Conservation (phyloP, 345 rosid genomes). For the Microcos paniculata region DNA sequence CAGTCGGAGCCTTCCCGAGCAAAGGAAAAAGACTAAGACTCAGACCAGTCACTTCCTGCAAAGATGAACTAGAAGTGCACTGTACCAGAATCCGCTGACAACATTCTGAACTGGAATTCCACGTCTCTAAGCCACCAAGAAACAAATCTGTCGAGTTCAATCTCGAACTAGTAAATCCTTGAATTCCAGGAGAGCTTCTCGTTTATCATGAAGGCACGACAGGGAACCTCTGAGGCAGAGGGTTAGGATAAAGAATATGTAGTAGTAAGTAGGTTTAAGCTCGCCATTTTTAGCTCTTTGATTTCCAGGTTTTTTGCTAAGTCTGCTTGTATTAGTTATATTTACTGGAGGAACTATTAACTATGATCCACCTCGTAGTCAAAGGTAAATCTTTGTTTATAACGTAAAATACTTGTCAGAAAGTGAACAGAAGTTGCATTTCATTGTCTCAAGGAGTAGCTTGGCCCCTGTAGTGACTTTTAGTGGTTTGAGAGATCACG, state of each 20-base stretch:
- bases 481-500: background rate
- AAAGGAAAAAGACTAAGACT: conserved; percentile 2
- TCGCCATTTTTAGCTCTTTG: background rate
- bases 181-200: conserved; percentile 27
- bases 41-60: conserved; percentile 12
- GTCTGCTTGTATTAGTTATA: background rate
- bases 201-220: conserved; percentile 22
- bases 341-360: background rate
- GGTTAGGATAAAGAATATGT: background rate
- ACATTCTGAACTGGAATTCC: conserved; percentile 23
- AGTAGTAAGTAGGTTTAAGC: background rate
- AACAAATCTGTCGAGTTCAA: background rate
- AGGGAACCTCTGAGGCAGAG: background rate
- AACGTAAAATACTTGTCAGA: background rate
- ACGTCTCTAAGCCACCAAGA: conserved; percentile 10
- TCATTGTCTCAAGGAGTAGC: background rate
- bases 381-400: background rate
- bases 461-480: no score
- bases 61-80: conserved; percentile 9
- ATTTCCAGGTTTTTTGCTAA: background rate
- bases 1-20: background rate
- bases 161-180: background rate
- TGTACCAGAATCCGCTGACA: conserved; percentile 19
- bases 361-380: background rate
- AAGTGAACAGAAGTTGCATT: background rate